A percentile compares a stretch with the other conserved stretches of the same genome.
Conservation (phyloP, 768 basidiomycete genomes). For the Gautieria morchelliformis region DNA sequence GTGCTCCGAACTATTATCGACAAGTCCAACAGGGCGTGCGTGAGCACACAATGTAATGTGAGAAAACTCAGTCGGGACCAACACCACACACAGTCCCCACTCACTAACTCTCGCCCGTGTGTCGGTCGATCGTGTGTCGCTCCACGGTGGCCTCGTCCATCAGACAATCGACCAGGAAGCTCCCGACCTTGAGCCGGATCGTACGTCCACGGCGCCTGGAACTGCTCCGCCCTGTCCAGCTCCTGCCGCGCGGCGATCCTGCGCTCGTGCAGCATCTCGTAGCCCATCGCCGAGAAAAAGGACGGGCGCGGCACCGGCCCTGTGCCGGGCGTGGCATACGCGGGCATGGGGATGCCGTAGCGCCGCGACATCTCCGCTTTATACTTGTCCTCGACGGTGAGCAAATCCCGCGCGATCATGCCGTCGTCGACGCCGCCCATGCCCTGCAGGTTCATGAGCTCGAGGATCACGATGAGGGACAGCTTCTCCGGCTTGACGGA, state of each 20-base stretch:
- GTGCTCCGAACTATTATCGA: conserved; percentile 44
- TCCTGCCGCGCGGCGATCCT: conserved; percentile 57
- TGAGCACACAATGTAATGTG: conserved; percentile 11
- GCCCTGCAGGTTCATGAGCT: conserved; percentile 74
- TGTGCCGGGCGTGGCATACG: conserved; percentile 12
- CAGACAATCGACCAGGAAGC: conserved; percentile 71
- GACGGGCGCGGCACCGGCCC: conserved; percentile 18
- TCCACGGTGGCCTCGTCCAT: conserved; percentile 77
- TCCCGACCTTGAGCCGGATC: conserved; percentile 69
- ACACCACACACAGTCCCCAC: conserved; percentile 22
- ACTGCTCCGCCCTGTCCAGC: conserved; percentile 55
- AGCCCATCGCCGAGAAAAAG: conserved; percentile 53
- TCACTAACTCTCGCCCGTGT: conserved; percentile 51
- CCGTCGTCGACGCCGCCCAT: conserved; percentile 70
- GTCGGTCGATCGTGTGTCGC: conserved; percentile 46
- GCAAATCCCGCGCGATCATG: conserved; percentile 78
- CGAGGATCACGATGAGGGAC: conserved; percentile 82
- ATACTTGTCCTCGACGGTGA: conserved; percentile 82
- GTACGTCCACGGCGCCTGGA: conserved; percentile 82
- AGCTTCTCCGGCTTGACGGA: conserved; percentile 55
- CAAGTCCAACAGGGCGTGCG: conserved; percentile 9
- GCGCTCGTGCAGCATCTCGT: conserved; percentile 51
- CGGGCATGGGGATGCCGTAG: conserved; percentile 25
- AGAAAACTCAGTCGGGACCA: too few relatives aligned
- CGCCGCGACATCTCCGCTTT: conserved; percentile 60